Evolutionary conservation across 176 grass and related monocot genomes (phyloP), one percentile per base, ranked within the genome.

Genomic region (Secale cereale): DNA sequence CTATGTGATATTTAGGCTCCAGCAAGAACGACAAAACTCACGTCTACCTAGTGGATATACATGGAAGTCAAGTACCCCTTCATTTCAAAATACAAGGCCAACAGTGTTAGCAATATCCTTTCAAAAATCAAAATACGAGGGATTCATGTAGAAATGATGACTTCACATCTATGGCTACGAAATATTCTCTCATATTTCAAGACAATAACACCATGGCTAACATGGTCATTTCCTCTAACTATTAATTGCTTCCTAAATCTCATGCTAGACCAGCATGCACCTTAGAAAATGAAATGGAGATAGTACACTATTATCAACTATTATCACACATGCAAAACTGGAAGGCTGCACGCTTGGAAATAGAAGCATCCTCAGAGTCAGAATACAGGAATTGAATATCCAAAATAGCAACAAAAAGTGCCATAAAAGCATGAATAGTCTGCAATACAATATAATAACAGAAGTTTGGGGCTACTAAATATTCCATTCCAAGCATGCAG

Each of bases 351-450:
- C 48, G 32, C 27, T 63, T 54, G 67, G 77, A 41, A 89, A 87
- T 19, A 81, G 80, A 87, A 92, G 77, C 32, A 54, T 74, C 83
- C 26, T 43, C 30, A 56, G 67, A 85, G 77, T 45, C 14, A 63
- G 48, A 88, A 82, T 29, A 82, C 63, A 65, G 36, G 22, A 39
- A 61, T 57, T 67, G 12, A 84, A 76, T 50, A 82, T 66, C 57
- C 72, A 87, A 87, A 54, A 20, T 65, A 81, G 50, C 27, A 78
- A 76, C 46, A 28, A 68, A 22, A 79, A 20, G 52, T 45, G 70
- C 48, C 39, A 87, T 77, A 79, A 77, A 72, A 80, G 65, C 80
- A 92, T 70, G 68, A 84, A 59, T 84, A 77, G 33, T 89, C 80
- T 76, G 56, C 77, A 76, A 25, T 33, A 9, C 77, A 81, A 77